A percentile compares a stretch with the other conserved stretches of the same genome.
Evolutionary conservation across 225 moss, liverwort and hornwort species (phyloP).

Genomic region (Pleurozium schreberi): DNA sequence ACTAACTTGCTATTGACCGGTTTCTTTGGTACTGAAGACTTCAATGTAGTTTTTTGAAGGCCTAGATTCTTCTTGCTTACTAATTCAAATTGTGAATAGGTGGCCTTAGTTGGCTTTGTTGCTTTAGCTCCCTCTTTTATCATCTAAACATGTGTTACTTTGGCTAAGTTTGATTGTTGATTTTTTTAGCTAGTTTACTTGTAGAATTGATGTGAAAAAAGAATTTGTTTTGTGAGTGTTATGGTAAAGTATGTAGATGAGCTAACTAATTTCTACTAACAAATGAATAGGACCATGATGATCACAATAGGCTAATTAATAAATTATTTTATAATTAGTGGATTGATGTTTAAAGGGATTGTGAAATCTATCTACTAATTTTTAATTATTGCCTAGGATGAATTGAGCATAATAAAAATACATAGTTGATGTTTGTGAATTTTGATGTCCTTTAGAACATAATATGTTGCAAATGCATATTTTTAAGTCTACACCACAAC

Average conservation of each 20-base stretch:
- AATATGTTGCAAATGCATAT: neutral
- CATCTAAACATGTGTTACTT: neutral
- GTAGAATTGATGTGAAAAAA: accelerated
- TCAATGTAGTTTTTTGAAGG: constrained; percentile 30
- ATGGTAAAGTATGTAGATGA: neutral
- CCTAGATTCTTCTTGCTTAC: constrained; percentile 24
- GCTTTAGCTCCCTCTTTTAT: constrained; percentile 31
- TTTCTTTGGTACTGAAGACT: constrained; percentile 32
- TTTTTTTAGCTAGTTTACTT: too few species aligned
- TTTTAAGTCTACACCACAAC: neutral
- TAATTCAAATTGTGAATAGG: constrained; percentile 17
- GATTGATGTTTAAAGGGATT: neutral
- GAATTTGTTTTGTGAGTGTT: neutral
- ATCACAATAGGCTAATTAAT: neutral
- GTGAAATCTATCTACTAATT: too few species aligned
- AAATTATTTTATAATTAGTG: too few species aligned
- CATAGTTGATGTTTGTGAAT: neutral
- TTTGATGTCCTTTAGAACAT: neutral
- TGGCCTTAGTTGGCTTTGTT: constrained; percentile 42
- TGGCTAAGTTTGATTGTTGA: neutral
- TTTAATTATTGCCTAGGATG: too few species aligned
- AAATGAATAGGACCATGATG: neutral
- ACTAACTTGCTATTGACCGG: constrained; percentile 53
- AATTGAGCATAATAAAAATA: neutral
- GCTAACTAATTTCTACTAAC: too few species aligned